Conservation (phyloP, 257 asterid species). For the Solanum boliviense region DNA sequence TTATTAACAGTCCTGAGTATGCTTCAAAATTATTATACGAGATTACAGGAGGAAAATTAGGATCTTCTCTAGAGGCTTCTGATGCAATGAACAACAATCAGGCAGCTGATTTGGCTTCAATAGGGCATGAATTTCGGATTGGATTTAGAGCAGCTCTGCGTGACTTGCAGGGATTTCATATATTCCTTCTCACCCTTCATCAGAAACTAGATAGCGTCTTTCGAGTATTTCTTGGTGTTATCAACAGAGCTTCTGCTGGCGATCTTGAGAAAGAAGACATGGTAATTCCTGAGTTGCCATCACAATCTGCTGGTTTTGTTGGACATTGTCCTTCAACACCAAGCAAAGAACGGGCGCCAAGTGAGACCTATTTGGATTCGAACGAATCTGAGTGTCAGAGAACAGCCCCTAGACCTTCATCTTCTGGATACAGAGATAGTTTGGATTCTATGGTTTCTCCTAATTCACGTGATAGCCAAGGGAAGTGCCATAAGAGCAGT, state of each 20-base stretch:
- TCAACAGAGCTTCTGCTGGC: constrained; percentile 45
- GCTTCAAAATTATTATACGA: constrained; percentile 66
- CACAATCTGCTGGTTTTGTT: constrained; percentile 30
- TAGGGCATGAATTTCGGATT: constrained; percentile 58
- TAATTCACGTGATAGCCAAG: constrained; percentile 59
- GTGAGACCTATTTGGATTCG: constrained; percentile 38
- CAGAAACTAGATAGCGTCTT: constrained; percentile 75
- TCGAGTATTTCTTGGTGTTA: constrained; percentile 54
- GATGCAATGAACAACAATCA: constrained; percentile 19
- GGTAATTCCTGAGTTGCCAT: constrained; percentile 51
- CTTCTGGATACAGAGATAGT: constrained; percentile 59
- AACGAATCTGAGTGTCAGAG: constrained; percentile 48
- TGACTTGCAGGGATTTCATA: constrained; percentile 93
- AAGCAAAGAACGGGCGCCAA: constrained; percentile 29
- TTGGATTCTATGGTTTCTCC: constrained; percentile 53
- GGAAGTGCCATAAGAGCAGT: constrained; percentile 48
- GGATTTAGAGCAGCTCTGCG: constrained; percentile 89
- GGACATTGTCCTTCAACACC: constrained; percentile 42
- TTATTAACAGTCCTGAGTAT: constrained; percentile 71
- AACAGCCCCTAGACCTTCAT: constrained; percentile 34
- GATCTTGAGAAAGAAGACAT: constrained; percentile 75
- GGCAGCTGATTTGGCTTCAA: constrained; percentile 37
- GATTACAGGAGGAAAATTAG: constrained; percentile 76
- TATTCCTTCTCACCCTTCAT: constrained; percentile 84
- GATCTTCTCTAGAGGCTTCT: constrained; percentile 34